Evolutionary conservation across 2,329 filamentous ascomycete species (phyloP).

Genomic region (Zymoseptoria ardabiliae): DNA sequence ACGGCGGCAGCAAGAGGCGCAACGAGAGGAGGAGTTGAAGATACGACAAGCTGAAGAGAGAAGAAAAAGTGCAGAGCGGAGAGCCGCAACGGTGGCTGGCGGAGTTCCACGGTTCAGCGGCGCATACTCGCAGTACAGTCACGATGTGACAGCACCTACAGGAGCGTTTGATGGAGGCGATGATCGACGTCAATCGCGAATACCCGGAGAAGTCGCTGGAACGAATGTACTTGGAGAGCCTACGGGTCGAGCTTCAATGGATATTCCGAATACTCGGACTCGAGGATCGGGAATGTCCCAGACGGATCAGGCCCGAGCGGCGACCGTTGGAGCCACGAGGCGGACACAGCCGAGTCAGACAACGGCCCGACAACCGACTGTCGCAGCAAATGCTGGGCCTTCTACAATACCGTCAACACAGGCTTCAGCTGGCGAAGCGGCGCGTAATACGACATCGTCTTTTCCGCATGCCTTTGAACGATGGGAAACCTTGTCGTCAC

Average conservation of each 20-base stretch:
- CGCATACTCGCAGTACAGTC: slow-evolving; percentile 24
- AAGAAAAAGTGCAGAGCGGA: slow-evolving; percentile 51
- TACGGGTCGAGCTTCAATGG: slow-evolving; percentile 23
- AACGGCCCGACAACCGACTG: slow-evolving; percentile 20
- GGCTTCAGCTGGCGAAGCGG: slow-evolving; percentile 10
- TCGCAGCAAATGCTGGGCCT: slow-evolving; percentile 9
- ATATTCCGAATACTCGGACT: slow-evolving; percentile 12
- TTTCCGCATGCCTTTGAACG: slow-evolving; percentile 97
- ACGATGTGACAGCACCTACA: slow-evolving; percentile 19
- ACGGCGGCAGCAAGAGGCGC: slow-evolving; percentile 56
- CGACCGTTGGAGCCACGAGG: slow-evolving; percentile 15
- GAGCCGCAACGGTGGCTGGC: slow-evolving; percentile 37
- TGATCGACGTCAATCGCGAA: slow-evolving; percentile 16
- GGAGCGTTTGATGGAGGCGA: slow-evolving; percentile 17
- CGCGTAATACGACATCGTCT: slow-evolving; percentile 46
- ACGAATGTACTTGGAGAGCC: slow-evolving; percentile 28
- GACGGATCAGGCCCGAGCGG: slow-evolving; percentile 20
- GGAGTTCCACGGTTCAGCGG: slow-evolving; percentile 19
- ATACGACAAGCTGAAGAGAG: slow-evolving; percentile 44
- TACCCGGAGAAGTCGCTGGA: slow-evolving; percentile 24
- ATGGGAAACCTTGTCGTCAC: slow-evolving; percentile 93
- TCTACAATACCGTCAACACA: slow-evolving; percentile 13
- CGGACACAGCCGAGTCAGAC: slow-evolving; percentile 19
- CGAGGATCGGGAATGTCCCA: slow-evolving; percentile 19
- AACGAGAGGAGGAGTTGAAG: slow-evolving; percentile 33